phyloP scores from a whole-genome alignment of 805 yeast genomes.

The Kuraishia hungarica region DNA sequence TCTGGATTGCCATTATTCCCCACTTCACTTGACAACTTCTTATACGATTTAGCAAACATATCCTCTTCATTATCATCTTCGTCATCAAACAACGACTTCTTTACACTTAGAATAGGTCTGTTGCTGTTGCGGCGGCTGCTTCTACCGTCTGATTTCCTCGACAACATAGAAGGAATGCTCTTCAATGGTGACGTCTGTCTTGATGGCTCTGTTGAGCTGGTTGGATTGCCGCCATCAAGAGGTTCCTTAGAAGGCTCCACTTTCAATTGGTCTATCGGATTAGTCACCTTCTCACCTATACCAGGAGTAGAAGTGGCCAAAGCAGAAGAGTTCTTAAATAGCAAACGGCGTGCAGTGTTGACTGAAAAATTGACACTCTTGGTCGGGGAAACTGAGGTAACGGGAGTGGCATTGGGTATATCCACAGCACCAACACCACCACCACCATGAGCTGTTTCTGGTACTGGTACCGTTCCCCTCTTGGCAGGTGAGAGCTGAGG shows the following conservation, averaged over 20 bases:
- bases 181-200: background rate
- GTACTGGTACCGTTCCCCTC: slow-evolving; percentile 1
- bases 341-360: background rate
- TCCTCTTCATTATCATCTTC: slow-evolving; percentile 4
- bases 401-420: background rate
- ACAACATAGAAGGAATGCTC: background rate
- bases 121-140: too few species aligned
- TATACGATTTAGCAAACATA: slow-evolving; percentile 1
- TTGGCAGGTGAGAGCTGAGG: slow-evolving; percentile 3
- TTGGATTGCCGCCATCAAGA: background rate
- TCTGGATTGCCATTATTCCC: background rate
- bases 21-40: background rate
- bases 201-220: background rate
- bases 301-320: slow-evolving; percentile 8
- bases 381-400: background rate
- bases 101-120: background rate
- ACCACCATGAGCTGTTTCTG: background rate
- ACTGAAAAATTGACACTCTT: background rate
- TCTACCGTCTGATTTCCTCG: slow-evolving; percentile 3
- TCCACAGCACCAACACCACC: background rate
- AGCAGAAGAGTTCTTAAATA: background rate
- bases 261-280: background rate
- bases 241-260: background rate
- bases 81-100: slow-evolving; percentile 4
- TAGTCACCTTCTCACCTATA: slow-evolving; percentile 1